Evolutionary conservation across 73 alveolate species (phyloP).

Genomic region (Paramecium tetraurelia): DNA sequence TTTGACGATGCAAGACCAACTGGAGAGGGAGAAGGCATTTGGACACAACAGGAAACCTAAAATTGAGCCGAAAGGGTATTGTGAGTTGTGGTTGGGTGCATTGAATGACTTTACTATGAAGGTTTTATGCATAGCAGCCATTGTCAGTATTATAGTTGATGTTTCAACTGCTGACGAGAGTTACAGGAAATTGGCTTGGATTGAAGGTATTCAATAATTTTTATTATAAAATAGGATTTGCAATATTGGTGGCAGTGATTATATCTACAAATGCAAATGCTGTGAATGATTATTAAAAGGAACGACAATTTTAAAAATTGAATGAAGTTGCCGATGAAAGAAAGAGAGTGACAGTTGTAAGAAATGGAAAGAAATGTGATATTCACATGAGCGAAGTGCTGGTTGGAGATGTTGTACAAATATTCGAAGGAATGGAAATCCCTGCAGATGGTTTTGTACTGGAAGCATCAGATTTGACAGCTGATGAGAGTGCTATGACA

Average conservation of each 20-base stretch:
- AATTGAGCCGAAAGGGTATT: slow-evolving; percentile 65
- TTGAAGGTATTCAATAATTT: slow-evolving; percentile 80
- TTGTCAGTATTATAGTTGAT: slow-evolving; percentile 72
- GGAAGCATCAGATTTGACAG: slow-evolving; percentile 81
- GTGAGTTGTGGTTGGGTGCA: slow-evolving; percentile 70
- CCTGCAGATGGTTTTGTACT: slow-evolving; percentile 87
- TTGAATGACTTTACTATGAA: slow-evolving; percentile 78
- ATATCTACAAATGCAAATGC: slow-evolving; percentile 35
- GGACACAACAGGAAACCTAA: slow-evolving; percentile 66
- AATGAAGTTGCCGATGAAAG: slow-evolving; percentile 59
- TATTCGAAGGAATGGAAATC: slow-evolving; percentile 82
- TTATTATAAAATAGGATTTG: slow-evolving; percentile 39
- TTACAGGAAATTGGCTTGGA: slow-evolving; percentile 81
- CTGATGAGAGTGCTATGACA: slow-evolving; percentile 93
- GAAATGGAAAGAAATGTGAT: slow-evolving; percentile 71
- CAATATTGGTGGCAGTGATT: slow-evolving; percentile 31
- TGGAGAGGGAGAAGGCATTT: slow-evolving; percentile 62
- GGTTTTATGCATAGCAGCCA: slow-evolving; percentile 77
- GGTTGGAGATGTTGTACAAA: slow-evolving; percentile 87
- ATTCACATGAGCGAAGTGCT: slow-evolving; percentile 76
- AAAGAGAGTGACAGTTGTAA: slow-evolving; percentile 74
- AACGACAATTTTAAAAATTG: slow-evolving; percentile 38
- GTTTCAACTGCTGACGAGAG: slow-evolving; percentile 66
- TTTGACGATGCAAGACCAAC: slow-evolving; percentile 15
- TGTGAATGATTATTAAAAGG: slow-evolving; percentile 31